Evolutionary conservation across 1,284 basidiomycete species (phyloP), one percentile per base, ranked within the genome.

Genomic region (Marasmius oreades): DNA sequence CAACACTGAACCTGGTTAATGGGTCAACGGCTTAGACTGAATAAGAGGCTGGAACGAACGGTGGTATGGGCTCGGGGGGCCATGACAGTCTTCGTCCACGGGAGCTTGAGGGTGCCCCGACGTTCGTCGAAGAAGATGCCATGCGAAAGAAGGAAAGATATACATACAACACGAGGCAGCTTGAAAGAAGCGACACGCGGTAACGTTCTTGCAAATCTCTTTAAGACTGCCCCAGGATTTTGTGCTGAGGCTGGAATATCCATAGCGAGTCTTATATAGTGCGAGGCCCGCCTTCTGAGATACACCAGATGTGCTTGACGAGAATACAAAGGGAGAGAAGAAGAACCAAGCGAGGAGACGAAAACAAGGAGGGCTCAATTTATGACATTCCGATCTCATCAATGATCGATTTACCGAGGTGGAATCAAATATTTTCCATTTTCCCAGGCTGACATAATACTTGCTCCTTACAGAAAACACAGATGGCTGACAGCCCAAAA

Each of bases 401-500:
- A 26, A 5, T 50, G 47, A 50, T 50, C 47, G 47, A 50, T 50
- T 50, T 26, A 47, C 28, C 45, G 22, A 26, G 47, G 33, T 26
- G 47, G 47, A 33, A 33, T 12, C 20, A 50, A 24, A 24, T 47
- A 22, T 26, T 26, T 24, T 12, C 31, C 24, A 50, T 16, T 16
- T 26, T 31, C 28, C 47, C 24, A 26, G 14, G n/a, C 23, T 6
- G 44, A 39, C 51, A 42, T 34, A 39, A 59, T n/a, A 2, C 36
- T 14, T n/a, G 6, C 23, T 10, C 8, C 22, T 47, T 20, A 26
- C 51, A 44, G 37, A 22, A n/a, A 48, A 26, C 44, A n/a, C 14
- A 56, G 51, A 85, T 85, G 81, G 66, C 73, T 44, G 79, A 83
- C 60, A 81, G 86, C 63, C 34, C 48, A n/a, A 78, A 81, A 57